Evolutionary conservation across 345 rosid genomes (phyloP).

Genomic region (Euclidium syriacum): DNA sequence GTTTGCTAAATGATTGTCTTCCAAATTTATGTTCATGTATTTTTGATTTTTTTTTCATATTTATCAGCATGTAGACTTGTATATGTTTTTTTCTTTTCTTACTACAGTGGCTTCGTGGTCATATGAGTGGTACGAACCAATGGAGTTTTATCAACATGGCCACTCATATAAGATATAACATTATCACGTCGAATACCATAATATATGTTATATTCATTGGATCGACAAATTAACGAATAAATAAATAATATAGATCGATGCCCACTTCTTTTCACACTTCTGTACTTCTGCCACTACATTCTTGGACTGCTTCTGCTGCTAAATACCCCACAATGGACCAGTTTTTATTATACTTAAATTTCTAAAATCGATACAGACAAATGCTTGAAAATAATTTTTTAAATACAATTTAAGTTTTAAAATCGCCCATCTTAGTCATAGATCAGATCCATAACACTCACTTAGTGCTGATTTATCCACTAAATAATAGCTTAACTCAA

Average conservation of each 20-base stretch:
- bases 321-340: conserved; percentile 27
- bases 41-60: too few species aligned
- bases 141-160: conserved; percentile 15
- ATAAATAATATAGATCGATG: conserved; percentile 8
- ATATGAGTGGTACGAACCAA: conserved; percentile 1
- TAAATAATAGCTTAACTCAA: conserved; percentile 9
- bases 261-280: conserved; percentile 31
- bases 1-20: background rate
- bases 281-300: conserved; percentile 30
- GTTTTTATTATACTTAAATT: background rate
- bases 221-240: conserved; percentile 24
- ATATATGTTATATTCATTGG: conserved; percentile 27
- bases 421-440: conserved; percentile 13
- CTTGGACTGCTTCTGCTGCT: conserved; percentile 30
- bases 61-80: background rate
- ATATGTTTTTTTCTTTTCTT: background rate
- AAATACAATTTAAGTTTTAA: background rate
- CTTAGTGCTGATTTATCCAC: conserved; percentile 8
- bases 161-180: conserved; percentile 17
- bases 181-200: conserved; percentile 1
- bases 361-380: conserved; percentile 18
- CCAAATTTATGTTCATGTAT: background rate
- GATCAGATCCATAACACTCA: conserved; percentile 13
- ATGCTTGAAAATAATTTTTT: background rate
- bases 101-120: background rate